phyloP scores from a whole-genome alignment of 2,329 filamentous ascomycete species.

The Penicillium vulpinum region DNA sequence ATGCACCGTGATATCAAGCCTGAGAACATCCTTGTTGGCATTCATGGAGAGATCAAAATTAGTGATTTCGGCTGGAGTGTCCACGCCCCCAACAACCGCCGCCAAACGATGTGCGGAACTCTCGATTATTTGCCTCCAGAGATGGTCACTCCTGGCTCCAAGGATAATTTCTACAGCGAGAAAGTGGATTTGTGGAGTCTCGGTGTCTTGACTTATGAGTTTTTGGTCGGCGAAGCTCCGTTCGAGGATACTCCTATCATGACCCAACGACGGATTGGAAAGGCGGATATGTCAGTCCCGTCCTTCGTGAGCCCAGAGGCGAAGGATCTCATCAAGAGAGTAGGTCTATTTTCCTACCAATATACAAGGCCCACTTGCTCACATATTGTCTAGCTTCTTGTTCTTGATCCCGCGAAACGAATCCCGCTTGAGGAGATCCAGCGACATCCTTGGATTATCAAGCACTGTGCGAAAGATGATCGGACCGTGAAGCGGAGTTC shows the following conservation, averaged over 20 bases:
- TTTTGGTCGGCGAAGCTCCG: constrained; percentile 90
- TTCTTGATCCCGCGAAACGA: constrained; percentile 90
- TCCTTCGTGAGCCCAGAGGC: constrained; percentile 88
- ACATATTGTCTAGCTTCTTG: constrained; percentile 63
- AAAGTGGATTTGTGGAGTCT: constrained; percentile 97
- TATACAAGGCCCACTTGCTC: constrained; percentile 13
- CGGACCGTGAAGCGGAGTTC: constrained; percentile 46
- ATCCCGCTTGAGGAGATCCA: constrained; percentile 87
- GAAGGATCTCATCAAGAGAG: constrained; percentile 86
- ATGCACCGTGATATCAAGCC: constrained; percentile 98
- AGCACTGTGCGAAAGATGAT: constrained; percentile 73
- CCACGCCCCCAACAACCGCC: constrained; percentile 89
- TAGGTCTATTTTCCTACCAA: constrained; percentile 38
- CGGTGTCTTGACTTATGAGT: constrained; percentile 94
- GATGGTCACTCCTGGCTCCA: constrained; percentile 82
- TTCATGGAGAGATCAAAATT: constrained; percentile 98
- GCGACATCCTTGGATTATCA: constrained; percentile 92
- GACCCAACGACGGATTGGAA: constrained; percentile 85
- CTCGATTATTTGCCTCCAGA: constrained; percentile 96
- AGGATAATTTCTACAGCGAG: constrained; percentile 87
- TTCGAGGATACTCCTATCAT: constrained; percentile 95
- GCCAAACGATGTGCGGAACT: constrained; percentile 95
- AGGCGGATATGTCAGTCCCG: constrained; percentile 90
- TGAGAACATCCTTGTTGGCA: constrained; percentile 92
- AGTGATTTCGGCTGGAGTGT: constrained; percentile 99